Conservation (phyloP, 1,139 yeast genomes). For the Protomyces lactucae-debilis region DNA sequence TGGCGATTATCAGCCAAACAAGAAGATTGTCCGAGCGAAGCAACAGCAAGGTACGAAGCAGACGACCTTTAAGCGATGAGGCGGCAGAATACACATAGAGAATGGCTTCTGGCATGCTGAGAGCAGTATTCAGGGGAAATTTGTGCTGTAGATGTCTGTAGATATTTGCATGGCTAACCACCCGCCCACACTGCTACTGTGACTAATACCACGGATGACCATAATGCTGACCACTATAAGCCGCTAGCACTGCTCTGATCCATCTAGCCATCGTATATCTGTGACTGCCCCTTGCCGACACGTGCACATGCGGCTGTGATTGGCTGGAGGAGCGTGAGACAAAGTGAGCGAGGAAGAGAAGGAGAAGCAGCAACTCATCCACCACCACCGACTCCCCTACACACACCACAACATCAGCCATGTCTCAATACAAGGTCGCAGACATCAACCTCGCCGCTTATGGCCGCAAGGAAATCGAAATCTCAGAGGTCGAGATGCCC, state of each 20-base stretch:
- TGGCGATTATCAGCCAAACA: slow-evolving; percentile 11
- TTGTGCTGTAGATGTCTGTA: no score
- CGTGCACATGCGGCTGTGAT: neutral
- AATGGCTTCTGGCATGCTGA: no score
- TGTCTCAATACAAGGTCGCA: slow-evolving; percentile 72
- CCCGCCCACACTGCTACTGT: no score
- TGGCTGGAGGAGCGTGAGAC: neutral
- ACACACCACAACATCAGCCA: neutral
- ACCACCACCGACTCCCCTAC: neutral
- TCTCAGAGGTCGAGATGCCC: slow-evolving; percentile 98
- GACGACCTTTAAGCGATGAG: slow-evolving; percentile 16
- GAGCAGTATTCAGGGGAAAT: no score
- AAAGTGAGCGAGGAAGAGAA: neutral
- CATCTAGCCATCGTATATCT: no score
- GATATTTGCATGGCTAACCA: no score
- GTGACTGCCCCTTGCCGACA: no score
- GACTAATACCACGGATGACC: no score
- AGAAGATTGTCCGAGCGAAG: slow-evolving; percentile 21
- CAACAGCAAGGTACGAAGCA: slow-evolving; percentile 25
- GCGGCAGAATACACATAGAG: no score
- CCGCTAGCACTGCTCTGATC: no score
- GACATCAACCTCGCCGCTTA: slow-evolving; percentile 96
- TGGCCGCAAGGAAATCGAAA: slow-evolving; percentile 99
- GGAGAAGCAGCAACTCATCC: neutral
- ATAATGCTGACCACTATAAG: no score